Evolutionary conservation across 78 protist species (phyloP).

Genomic region (Planoprotostelium fungivorum): DNA sequence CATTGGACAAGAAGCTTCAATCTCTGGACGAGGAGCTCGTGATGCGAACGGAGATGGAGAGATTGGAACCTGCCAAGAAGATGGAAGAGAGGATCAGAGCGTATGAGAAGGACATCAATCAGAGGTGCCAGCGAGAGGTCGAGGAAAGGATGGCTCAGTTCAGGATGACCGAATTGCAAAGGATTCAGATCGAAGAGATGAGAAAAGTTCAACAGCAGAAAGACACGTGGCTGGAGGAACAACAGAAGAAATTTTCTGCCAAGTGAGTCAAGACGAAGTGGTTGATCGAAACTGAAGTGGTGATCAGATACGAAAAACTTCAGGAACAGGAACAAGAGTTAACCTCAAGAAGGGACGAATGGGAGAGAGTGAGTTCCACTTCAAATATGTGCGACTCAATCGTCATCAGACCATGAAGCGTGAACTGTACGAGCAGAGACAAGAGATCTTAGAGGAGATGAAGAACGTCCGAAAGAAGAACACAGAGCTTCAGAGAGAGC

Average conservation of each 20-base stretch:
- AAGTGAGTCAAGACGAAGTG: too few species aligned
- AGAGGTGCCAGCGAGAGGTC: not conserved
- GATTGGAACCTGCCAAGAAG: not conserved
- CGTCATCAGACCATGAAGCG: not conserved
- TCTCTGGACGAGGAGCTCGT: not conserved
- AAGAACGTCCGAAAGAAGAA: not conserved
- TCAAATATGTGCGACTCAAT: not conserved
- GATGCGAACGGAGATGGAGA: not conserved
- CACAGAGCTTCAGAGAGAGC: not conserved
- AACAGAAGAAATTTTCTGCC: not conserved
- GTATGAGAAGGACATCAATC: not conserved
- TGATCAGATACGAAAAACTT: not conserved
- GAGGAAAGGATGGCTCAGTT: not conserved
- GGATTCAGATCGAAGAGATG: not conserved
- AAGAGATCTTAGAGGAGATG: not conserved
- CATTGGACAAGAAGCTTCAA: not conserved
- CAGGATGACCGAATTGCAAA: not conserved
- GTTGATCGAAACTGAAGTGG: too few species aligned
- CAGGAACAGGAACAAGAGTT: not conserved
- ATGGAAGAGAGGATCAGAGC: not conserved
- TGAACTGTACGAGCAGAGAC: not conserved
- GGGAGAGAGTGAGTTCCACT: not conserved
- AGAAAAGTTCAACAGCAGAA: too few species aligned
- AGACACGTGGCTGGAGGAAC: not conserved
- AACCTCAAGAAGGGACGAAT: not conserved